Evolutionary conservation across 2,329 filamentous ascomycete species (phyloP), one percentile per base, ranked within the genome.

Genomic region (Dothidotthia symphoricarpi): DNA sequence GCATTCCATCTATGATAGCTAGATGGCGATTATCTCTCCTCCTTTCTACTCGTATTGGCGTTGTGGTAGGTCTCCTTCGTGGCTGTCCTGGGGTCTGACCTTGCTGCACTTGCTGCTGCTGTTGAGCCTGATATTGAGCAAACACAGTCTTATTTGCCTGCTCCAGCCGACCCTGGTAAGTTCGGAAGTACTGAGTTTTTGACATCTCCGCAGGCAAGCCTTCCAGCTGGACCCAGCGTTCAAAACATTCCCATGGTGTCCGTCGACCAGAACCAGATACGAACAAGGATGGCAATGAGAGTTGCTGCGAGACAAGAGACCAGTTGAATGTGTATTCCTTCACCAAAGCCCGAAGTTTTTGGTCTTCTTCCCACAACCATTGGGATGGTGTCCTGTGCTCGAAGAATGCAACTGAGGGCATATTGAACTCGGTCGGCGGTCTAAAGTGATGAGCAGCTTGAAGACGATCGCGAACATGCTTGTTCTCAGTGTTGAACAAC

Each of bases 171-270:
- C 76, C 72, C 45, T 80, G 80, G 55, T 83, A 85, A 9, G 80
- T 80, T 58, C 89, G 88, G 75, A 97, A 98, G 64, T 97, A 98
- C 29, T 90, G 85, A 0, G 88, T 95, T 70, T 95, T 95, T 13
- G 86, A 83, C 85, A 97, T 94, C 50, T 98, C 93, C 9, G 85
- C 81, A 4, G 93, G 91, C 25, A 96, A 74, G 1, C 90, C 89
- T 69, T 97, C 93, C 10, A 97, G 73, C 52, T 86, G 83, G 37
- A 96, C 86, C 91, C 91, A 98, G 28, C 93, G 81, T 68, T 98
- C 93, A 56, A 98, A 98, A 63, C 93, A 98, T 69, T 98, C 93
- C 93, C 93, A 98, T 0, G 91, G 89, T 3, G 91, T 97, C 31
- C 93, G 81, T 45, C 93, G 80, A 63, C 97, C 91, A 9, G 88